These are phyloP conservation scores for Ophiobolus disseminans DNA, from an alignment of 2,329 filamentous ascomycete species.

Conservation along the genomic window DNA sequence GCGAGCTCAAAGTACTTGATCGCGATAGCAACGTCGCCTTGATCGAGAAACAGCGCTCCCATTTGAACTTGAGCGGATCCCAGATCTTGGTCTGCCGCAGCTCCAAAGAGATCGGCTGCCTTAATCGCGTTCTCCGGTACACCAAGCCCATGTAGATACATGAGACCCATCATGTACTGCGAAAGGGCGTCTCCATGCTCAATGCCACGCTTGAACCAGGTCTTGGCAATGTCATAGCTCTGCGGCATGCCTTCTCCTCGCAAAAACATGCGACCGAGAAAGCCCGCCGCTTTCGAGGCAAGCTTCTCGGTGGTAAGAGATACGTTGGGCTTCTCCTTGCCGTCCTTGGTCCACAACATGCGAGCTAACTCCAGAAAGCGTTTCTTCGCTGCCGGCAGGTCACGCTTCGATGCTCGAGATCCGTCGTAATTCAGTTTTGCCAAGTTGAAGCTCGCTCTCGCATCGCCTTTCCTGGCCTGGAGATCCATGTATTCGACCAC, in stretches of 20 bases:
- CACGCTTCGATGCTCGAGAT: constrained; percentile 73
- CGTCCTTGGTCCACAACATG: constrained; percentile 82
- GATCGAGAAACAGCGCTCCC: constrained; percentile 84
- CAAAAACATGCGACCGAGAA: constrained; percentile 86
- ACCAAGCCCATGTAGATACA: constrained; percentile 81
- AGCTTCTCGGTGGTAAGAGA: constrained; percentile 76
- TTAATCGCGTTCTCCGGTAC: constrained; percentile 72
- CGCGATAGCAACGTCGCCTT: constrained; percentile 81
- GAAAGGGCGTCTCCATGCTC: constrained; percentile 79
- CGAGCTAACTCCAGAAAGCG: constrained; percentile 83
- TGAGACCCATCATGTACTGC: constrained; percentile 82
- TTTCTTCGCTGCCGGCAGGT: constrained; percentile 75
- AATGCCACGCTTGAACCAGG: constrained; percentile 84
- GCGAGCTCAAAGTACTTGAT: constrained; percentile 89
- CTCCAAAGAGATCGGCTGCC: constrained; percentile 78
- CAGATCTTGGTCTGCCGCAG: constrained; percentile 81
- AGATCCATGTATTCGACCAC: constrained; percentile 93
- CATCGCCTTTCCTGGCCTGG: constrained; percentile 87
- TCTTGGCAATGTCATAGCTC: constrained; percentile 75
- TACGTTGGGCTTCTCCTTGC: constrained; percentile 73
- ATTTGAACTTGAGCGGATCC: constrained; percentile 82
- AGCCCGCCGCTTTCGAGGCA: constrained; percentile 84
- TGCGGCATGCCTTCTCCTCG: constrained; percentile 84
- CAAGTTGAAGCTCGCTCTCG: constrained; percentile 84
- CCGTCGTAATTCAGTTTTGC: constrained; percentile 90